These are phyloP conservation scores for Lablab purpureus DNA, from an alignment of 306 rosid species.

Conservation along the genomic window DNA sequence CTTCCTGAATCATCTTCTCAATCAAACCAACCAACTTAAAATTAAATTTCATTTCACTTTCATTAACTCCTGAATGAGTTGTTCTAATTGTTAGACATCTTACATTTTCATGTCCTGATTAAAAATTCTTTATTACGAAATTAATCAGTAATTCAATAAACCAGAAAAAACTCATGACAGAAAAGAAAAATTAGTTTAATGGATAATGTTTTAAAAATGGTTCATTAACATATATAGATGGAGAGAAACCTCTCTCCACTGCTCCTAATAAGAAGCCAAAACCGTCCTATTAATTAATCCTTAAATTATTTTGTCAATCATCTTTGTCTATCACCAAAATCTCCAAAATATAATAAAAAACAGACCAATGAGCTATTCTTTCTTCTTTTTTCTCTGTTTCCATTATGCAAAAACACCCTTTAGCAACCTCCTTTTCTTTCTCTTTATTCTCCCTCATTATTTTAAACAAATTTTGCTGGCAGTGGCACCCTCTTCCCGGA, in stretches of 20 bases:
- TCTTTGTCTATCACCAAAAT: slow-evolving; percentile 46
- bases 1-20: not conserved
- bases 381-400: not conserved
- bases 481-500: slow-evolving; percentile 35
- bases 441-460: slow-evolving; percentile 17
- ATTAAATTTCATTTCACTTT: too few species aligned
- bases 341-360: slow-evolving; percentile 24
- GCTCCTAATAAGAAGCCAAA: not conserved
- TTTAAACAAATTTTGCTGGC: slow-evolving; percentile 49
- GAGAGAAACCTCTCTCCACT: slow-evolving; percentile 33
- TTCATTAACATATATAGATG: not conserved
- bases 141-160: too few species aligned
- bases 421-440: slow-evolving; percentile 12
- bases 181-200: too few species aligned
- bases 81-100: too few species aligned
- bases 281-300: slow-evolving; percentile 4
- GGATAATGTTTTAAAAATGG: too few species aligned
- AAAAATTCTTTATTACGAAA: too few species aligned
- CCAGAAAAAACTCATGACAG: too few species aligned
- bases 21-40: not conserved
- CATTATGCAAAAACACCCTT: slow-evolving; percentile 33
- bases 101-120: too few species aligned
- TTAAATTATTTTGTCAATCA: slow-evolving; percentile 29
- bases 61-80: too few species aligned
- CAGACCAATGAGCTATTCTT: not conserved